A percentile compares a stretch with the other conserved stretches of the same genome.
phyloP scores from a whole-genome alignment of 2,329 filamentous ascomycete species.

The Microdochium paspali region DNA sequence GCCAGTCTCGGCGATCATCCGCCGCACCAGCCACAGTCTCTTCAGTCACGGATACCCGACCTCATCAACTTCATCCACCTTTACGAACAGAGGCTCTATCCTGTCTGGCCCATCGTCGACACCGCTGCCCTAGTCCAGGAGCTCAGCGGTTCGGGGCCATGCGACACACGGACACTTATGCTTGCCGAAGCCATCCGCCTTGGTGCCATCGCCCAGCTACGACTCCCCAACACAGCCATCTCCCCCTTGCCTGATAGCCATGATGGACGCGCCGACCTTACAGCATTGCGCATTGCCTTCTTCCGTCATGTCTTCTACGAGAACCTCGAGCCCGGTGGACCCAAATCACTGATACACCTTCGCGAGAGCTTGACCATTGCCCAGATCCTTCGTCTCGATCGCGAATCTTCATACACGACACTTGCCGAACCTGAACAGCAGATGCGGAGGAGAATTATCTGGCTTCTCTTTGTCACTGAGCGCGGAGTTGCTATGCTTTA shows the following conservation, averaged over 20 bases:
- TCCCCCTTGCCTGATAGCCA: slow-evolving; percentile 4
- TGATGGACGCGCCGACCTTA: slow-evolving; percentile 18
- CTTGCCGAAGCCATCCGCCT: slow-evolving; percentile 36
- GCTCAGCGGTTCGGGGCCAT: slow-evolving; percentile 13
- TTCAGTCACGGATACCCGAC: not conserved
- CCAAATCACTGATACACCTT: slow-evolving; percentile 35
- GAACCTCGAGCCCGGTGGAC: slow-evolving; percentile 34
- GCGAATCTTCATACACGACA: slow-evolving; percentile 27
- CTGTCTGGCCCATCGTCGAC: slow-evolving; percentile 41
- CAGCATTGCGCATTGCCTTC: slow-evolving; percentile 35
- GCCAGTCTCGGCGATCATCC: slow-evolving; percentile 7
- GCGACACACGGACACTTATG: slow-evolving; percentile 12
- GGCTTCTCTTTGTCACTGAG: slow-evolving; percentile 39
- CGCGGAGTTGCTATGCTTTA: slow-evolving; percentile 40
- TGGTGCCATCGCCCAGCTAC: slow-evolving; percentile 38
- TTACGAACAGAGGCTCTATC: slow-evolving; percentile 39
- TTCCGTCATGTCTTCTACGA: slow-evolving; percentile 43
- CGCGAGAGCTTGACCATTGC: slow-evolving; percentile 41
- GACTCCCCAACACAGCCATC: slow-evolving; percentile 16
- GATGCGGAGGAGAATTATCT: slow-evolving; percentile 33
- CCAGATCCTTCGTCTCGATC: slow-evolving; percentile 37
- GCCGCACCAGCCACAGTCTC: slow-evolving; percentile 1
- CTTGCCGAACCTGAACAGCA: slow-evolving; percentile 29
- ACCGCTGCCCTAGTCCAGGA: slow-evolving; percentile 19
- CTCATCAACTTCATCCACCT: slow-evolving; percentile 27